These are phyloP conservation scores for Dictyostelium firmibasis DNA, from an alignment of 78 protist species.

Conservation along the genomic window DNA sequence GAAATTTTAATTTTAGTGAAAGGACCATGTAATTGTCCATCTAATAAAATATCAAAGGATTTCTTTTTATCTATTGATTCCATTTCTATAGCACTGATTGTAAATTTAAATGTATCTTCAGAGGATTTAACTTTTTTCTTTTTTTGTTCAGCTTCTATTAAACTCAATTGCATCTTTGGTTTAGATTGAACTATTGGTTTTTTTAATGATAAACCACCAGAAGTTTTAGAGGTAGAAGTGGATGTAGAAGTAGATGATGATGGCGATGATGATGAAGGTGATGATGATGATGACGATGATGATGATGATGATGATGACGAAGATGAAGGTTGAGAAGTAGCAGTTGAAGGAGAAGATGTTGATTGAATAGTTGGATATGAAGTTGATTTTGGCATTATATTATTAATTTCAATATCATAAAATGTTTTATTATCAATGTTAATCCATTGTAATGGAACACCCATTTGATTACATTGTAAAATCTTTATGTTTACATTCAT, in stretches of 20 bases:
- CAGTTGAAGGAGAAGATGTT: neutral
- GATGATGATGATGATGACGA: neutral
- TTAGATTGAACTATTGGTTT: neutral
- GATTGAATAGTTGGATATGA: neutral
- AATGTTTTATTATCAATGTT: constrained; percentile 28
- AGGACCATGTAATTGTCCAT: constrained; percentile 65
- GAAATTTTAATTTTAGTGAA: constrained; percentile 22
- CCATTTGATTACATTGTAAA: constrained; percentile 35
- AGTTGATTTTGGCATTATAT: constrained; percentile 30
- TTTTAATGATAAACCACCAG: neutral
- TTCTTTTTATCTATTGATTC: constrained; percentile 53
- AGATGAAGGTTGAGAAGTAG: neutral
- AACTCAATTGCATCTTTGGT: constrained; percentile 20
- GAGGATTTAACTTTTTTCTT: constrained; percentile 22
- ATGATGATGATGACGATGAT: neutral
- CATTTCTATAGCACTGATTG: constrained; percentile 6
- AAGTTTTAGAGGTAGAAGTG: neutral
- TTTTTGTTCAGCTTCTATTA: constrained; percentile 32
- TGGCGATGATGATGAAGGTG: neutral
- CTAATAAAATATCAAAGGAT: constrained; percentile 52
- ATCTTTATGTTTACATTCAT: neutral
- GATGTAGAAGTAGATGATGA: neutral
- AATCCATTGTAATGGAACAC: constrained; percentile 6
- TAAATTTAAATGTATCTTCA: neutral
- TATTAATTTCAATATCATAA: constrained; percentile 35